phyloP scores from a whole-genome alignment of 495 filamentous ascomycete species.

The Aspergillus avenaceus region DNA sequence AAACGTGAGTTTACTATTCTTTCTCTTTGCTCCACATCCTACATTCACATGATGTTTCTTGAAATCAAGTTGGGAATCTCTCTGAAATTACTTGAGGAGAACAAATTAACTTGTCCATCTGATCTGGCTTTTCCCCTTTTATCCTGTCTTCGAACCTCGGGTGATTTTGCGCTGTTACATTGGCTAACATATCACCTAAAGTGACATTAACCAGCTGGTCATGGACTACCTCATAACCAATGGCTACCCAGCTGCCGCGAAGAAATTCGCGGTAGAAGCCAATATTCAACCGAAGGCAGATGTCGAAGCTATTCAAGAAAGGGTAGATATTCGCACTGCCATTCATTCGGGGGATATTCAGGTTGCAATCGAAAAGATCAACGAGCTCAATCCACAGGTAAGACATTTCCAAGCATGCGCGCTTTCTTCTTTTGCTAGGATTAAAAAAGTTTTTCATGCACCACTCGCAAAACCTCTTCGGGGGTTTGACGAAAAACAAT shows the following conservation, averaged over 20 bases:
- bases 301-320: conserved; percentile 65
- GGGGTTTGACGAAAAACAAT: conserved; percentile 90
- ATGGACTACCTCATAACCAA: conserved; percentile 97
- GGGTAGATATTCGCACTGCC: conserved; percentile 73
- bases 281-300: conserved; percentile 73
- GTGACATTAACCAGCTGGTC: conserved; percentile 91
- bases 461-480: conserved; percentile 85
- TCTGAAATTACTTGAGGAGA: conserved; percentile 92
- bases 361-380: conserved; percentile 77
- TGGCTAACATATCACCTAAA: conserved; percentile 41
- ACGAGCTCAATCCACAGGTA: conserved; percentile 89
- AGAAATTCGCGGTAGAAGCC: conserved; percentile 90
- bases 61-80: conserved; percentile 99
- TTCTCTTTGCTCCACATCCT: conserved; percentile 3
- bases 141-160: too few relatives aligned
- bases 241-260: conserved; percentile 88
- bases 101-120: conserved; percentile 71
- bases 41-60: conserved; percentile 68
- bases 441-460: conserved; percentile 99
- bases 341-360: conserved; percentile 85
- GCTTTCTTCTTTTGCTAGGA: conserved; percentile 60
- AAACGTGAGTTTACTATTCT: conserved; percentile 63
- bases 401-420: conserved; percentile 26
- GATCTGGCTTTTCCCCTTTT: conserved; percentile 29
- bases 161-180: neutral